Percentiles rank a stretch among this genome's conserved stretches.
Conservation (phyloP, 805 yeast genomes). For the Starmerella powellii region DNA sequence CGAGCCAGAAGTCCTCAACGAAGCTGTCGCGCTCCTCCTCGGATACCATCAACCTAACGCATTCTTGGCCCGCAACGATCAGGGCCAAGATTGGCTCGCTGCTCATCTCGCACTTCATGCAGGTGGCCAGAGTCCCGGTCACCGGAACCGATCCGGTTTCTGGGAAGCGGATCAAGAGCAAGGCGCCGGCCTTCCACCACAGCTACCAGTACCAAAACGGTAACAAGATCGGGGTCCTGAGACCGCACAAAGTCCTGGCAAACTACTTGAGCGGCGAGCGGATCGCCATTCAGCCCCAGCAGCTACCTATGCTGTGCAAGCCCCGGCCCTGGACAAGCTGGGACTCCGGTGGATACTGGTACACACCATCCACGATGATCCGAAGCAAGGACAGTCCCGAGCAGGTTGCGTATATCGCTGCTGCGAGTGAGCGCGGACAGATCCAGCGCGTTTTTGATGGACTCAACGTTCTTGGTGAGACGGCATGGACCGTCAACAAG, state of each 20-base stretch:
- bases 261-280: slow-evolving; percentile 56
- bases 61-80: slow-evolving; percentile 43
- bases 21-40: background rate
- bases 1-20: no score
- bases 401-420: slow-evolving; percentile 74
- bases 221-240: slow-evolving; percentile 66
- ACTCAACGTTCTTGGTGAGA: slow-evolving; percentile 68
- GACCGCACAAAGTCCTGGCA: slow-evolving; percentile 57
- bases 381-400: slow-evolving; percentile 79
- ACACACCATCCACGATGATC: slow-evolving; percentile 50
- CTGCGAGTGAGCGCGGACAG: slow-evolving; percentile 61
- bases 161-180: slow-evolving; percentile 49
- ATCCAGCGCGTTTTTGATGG: slow-evolving; percentile 64
- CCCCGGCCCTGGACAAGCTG: slow-evolving; percentile 83
- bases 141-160: slow-evolving; percentile 72
- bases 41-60: slow-evolving; percentile 6
- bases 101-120: slow-evolving; percentile 58
- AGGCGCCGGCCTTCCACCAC: slow-evolving; percentile 84
- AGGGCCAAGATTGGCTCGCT: slow-evolving; percentile 72
- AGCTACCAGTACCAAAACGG: slow-evolving; percentile 74
- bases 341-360: slow-evolving; percentile 75
- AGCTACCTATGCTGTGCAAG: slow-evolving; percentile 79
- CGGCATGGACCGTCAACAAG: slow-evolving; percentile 87
- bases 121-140: slow-evolving; percentile 73
- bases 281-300: slow-evolving; percentile 64